phyloP scores from a whole-genome alignment of 768 basidiomycete genomes.

The Tricholomella constricta region DNA sequence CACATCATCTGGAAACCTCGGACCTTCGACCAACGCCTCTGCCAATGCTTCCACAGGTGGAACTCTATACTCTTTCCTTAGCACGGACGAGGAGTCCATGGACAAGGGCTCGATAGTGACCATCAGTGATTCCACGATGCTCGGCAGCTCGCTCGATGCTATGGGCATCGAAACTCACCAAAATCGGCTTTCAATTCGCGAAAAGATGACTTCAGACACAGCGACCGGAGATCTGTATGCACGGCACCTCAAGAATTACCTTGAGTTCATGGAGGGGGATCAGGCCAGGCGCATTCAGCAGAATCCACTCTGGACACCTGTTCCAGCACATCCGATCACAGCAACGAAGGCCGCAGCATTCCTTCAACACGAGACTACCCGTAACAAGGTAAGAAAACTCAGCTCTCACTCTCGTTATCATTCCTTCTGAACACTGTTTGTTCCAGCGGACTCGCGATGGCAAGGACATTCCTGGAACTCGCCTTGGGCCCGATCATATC shows the following conservation, averaged over 20 bases:
- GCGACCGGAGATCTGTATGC: slow-evolving; percentile 21
- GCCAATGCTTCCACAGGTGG: too few relatives aligned
- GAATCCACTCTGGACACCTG: slow-evolving; percentile 4
- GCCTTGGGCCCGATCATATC: slow-evolving; percentile 1
- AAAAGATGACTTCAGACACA: slow-evolving; percentile 18
- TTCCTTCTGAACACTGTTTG: background rate
- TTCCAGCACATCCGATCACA: slow-evolving; percentile 30
- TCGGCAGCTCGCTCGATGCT: background rate
- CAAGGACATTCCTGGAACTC: background rate
- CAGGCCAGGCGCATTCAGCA: slow-evolving; percentile 9
- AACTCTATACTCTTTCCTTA: too few relatives aligned
- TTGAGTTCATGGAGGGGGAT: slow-evolving; percentile 21
- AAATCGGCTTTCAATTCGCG: background rate
- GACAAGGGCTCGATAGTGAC: too few relatives aligned
- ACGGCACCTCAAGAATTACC: slow-evolving; percentile 29
- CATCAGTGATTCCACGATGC: too few relatives aligned
- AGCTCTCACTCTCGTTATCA: background rate
- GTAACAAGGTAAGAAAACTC: slow-evolving; percentile 26
- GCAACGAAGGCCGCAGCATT: slow-evolving; percentile 31
- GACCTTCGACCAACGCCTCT: too few relatives aligned
- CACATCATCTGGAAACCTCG: too few relatives aligned
- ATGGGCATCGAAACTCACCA: background rate
- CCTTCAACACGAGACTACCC: slow-evolving; percentile 29
- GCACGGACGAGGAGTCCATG: too few relatives aligned
- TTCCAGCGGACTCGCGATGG: background rate